phyloP scores from a whole-genome alignment of 495 filamentous ascomycete genomes.

The Trichoderma virens region DNA sequence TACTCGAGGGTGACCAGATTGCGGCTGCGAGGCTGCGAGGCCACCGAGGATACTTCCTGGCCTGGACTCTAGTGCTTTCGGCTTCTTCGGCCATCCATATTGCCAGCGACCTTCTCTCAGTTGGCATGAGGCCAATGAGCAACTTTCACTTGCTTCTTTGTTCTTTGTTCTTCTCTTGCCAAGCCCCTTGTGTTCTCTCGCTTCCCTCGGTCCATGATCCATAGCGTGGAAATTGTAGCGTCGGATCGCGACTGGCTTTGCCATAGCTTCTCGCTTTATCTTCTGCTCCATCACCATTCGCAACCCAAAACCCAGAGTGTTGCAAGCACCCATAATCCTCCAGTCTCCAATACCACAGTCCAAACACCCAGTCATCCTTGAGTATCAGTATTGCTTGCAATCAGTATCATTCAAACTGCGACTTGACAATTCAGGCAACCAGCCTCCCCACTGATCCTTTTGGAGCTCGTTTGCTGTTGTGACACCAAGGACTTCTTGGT shows the following conservation, averaged over 20 bases:
- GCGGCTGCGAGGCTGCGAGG: no score
- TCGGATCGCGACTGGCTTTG: neutral
- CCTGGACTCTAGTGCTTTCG: neutral
- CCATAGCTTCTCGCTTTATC: slow-evolving; percentile 1
- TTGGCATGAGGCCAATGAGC: neutral
- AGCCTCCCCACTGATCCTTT: neutral
- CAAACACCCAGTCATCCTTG: neutral
- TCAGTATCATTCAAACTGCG: neutral
- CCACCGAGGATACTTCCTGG: no score
- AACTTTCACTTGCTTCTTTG: neutral
- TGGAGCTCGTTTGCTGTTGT: neutral
- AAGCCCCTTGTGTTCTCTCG: neutral
- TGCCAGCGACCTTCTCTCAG: neutral
- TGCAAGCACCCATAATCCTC: neutral
- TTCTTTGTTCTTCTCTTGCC: neutral
- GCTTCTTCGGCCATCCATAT: neutral
- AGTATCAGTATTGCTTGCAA: neutral
- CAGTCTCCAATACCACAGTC: neutral
- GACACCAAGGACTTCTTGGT: neutral
- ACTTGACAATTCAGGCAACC: neutral
- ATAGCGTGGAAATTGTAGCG: neutral
- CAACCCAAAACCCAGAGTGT: neutral
- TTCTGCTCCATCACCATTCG: neutral
- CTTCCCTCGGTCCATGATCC: neutral
- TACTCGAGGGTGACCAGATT: no score